Base-by-base conservation (phyloP, 768 basidiomycete species). In the button mushroom (Agaricus bisporus) region DNA sequence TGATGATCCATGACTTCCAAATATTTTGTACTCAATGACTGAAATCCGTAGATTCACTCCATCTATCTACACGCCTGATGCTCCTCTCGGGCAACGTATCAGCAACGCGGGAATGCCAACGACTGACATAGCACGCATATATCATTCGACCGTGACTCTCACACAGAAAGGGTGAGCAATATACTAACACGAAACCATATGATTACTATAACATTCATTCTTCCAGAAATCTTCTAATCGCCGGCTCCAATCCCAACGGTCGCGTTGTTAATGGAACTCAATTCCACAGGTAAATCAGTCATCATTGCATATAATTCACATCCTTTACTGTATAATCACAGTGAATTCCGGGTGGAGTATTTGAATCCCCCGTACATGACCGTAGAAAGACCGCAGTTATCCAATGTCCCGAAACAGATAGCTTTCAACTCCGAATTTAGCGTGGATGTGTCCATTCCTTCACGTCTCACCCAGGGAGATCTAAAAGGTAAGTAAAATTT, bases 131-230 rank as follows among this genome's bases (percentile, higher is more conserved):
- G 74, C 81, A 47, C 69, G 83, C 12, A 47, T 86, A 67, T 86
- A 86, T 68, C 84, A 86, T 65, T 83, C 82, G 1, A 72, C 73
- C 5, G 80, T 76, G 11, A 79, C 77, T 35, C 68, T 84, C 58
- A 75, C 82, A 14, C 76, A 79, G 18, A 77, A 77, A 56, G 80
- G 80, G 58, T 76, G 69, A 37, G 67, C 74, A 10, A 4, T 5
- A 17, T 9, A 46, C 1, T 22, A 22, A 22, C 22, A 2, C 4
- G 22, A 22, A 22, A 4, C 22, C 22, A 22, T 22, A 22, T 22
- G 22, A 22, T 22, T 22, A 22, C 22, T 22, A 22, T 32, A 41
- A 17, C 8, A 35, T 35, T 42, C 48, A 1, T 25, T 9, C 22
- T n/a, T 18, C 10, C 32, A 65, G 66, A 22, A 67, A 67, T 51